A percentile compares a stretch with the other conserved stretches of the same genome.
These are phyloP conservation scores for Cymbopogon flexuosus DNA, from an alignment of 202 grass and related monocot species.

Conservation along the genomic window DNA sequence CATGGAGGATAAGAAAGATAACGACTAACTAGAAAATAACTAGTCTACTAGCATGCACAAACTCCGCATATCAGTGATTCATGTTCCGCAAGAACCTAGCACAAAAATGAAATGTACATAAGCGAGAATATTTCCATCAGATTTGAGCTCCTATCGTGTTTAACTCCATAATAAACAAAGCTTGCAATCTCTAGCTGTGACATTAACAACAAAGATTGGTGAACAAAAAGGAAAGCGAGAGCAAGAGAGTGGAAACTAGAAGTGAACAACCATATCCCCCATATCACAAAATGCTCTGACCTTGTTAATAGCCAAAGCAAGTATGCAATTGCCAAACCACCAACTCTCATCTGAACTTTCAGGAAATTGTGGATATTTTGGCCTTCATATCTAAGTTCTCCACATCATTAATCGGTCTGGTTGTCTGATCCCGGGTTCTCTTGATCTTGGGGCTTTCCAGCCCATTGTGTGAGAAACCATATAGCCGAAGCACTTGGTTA, in stretches of 20 bases:
- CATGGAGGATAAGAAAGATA: conserved; percentile 10
- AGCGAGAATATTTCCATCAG: conserved; percentile 37
- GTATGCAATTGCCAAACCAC: conserved; percentile 23
- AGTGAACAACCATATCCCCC: conserved; percentile 22
- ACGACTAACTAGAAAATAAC: neutral
- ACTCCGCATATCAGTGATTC: neutral
- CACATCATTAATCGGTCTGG: conserved; percentile 58
- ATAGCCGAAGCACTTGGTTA: conserved; percentile 78
- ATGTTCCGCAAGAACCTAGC: conserved; percentile 17
- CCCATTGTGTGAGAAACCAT: conserved; percentile 73
- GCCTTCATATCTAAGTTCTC: conserved; percentile 65
- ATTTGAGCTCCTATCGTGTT: conserved; percentile 42
- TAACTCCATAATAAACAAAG: conserved; percentile 41
- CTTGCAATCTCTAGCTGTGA: conserved; percentile 33
- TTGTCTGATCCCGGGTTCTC: conserved; percentile 59
- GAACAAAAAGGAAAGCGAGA: conserved; percentile 13
- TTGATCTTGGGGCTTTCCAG: conserved; percentile 77
- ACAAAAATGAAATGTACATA: conserved; percentile 26
- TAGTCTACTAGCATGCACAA: neutral
- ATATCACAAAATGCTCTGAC: conserved; percentile 49
- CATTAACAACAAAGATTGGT: conserved; percentile 35
- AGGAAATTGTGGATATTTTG: conserved; percentile 44
- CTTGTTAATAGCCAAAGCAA: conserved; percentile 35
- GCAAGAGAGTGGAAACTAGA: conserved; percentile 28
- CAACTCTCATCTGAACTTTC: conserved; percentile 9